Base-by-base conservation (phyloP, 2,329 filamentous ascomycete species). In the Aspergillus amoenus region DNA sequence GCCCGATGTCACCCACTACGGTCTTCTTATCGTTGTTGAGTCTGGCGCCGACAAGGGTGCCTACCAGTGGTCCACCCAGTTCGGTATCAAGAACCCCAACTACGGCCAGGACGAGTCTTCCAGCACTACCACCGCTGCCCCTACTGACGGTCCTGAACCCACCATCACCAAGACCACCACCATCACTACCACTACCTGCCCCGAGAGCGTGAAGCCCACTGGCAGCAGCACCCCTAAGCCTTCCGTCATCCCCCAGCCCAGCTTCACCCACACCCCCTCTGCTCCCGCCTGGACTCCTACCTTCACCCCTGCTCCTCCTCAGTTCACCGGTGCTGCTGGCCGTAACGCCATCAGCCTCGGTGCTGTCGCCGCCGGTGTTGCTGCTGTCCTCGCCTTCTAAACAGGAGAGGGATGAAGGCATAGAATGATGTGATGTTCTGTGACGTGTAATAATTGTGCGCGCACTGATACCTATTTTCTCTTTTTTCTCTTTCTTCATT, bases 61-160 rank as follows among this genome's bases (percentile, higher is more conserved):
- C 32, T 87, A 84, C 79, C 84, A 87, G 70, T 85, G 80, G 74
- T 82, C 80, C 43, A 82, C 82, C 57, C 84, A 87, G 71, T 87
- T 87, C 76, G 84, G 84, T 66, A 79, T 88, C 75, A 55, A 68
- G 54, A 73, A 73, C 64, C 54, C 67, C 43, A 52, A 59, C 32
- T 57, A 59, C 42, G 43, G 42, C 32, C 17, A 57, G 39, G 45
- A 18, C 30, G 54, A 17, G 50, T 34, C 56, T 34, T 53, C 66
- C 22, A 48, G 56, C 46, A 60, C 63, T 11, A 48, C 55, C 15
- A 17, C 55, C 34, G 41, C 53, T 27, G 48, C 57, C 48, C 30
- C 62, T 49, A 43, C 49, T 46, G 39, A 39, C 32, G 40, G 58
- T 45, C 15, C 43, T 49, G 51, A 57, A 39, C 9, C 61, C 58